A percentile compares a stretch with the other conserved stretches of the same genome.
Conservation (phyloP, 352 stramenopile genomes). For the Albugo candida region DNA sequence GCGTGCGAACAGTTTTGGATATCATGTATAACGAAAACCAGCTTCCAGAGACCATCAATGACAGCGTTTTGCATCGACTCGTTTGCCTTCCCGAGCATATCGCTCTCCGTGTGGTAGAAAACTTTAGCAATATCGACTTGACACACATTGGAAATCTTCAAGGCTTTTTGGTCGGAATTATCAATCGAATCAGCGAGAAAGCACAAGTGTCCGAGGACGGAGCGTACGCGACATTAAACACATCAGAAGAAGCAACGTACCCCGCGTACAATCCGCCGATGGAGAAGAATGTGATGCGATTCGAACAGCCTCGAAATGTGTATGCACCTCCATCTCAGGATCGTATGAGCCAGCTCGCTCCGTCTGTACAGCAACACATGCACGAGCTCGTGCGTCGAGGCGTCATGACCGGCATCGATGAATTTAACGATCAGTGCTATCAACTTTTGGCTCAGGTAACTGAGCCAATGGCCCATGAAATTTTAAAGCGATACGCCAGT, state of each 20-base stretch:
- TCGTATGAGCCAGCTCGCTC: slow-evolving; percentile 17
- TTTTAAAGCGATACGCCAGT: slow-evolving; percentile 46
- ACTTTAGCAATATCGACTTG: slow-evolving; percentile 59
- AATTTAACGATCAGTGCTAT: slow-evolving; percentile 66
- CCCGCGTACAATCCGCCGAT: background rate
- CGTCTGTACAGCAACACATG: slow-evolving; percentile 49
- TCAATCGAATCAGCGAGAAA: slow-evolving; percentile 65
- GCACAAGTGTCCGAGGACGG: slow-evolving; percentile 14
- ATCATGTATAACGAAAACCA: slow-evolving; percentile 27
- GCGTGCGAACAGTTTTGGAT: slow-evolving; percentile 30
- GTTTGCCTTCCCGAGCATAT: slow-evolving; percentile 43
- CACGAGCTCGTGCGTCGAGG: slow-evolving; percentile 31
- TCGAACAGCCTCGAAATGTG: background rate
- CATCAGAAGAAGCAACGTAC: background rate
- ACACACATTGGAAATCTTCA: slow-evolving; percentile 57
- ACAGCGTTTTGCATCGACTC: slow-evolving; percentile 52
- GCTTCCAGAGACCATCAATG: slow-evolving; percentile 41
- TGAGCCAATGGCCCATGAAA: slow-evolving; percentile 51
- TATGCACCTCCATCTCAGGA: slow-evolving; percentile 5
- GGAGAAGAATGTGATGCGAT: background rate
- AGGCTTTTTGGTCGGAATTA: slow-evolving; percentile 67
- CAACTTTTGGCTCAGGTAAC: slow-evolving; percentile 57
- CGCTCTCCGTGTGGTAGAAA: slow-evolving; percentile 43
- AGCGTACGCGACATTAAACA: background rate
- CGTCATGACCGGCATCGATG: slow-evolving; percentile 37